Evolutionary conservation across 805 yeast genomes (phyloP).

Genomic region (Babjeviella inositovora): DNA sequence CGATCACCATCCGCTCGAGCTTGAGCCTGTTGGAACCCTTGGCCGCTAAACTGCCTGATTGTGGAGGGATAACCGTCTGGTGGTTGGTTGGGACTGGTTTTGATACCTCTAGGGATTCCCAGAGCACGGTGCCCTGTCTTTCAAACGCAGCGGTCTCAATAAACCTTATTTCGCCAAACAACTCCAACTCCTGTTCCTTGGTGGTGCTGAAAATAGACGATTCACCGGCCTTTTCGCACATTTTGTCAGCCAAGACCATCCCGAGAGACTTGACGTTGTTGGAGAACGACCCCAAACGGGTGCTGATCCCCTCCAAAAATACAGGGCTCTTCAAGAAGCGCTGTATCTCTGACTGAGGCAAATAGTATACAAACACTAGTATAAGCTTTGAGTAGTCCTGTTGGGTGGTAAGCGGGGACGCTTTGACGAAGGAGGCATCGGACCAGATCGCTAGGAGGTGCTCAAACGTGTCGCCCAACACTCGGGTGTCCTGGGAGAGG

Average conservation of each 20-base stretch:
- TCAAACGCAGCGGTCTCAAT: constrained; percentile 13
- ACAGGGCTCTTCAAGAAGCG: no score
- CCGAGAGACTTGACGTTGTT: constrained; percentile 31
- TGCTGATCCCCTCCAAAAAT: constrained; percentile 35
- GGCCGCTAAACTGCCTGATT: constrained; percentile 1
- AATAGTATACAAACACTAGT: no score
- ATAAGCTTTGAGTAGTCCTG: no score
- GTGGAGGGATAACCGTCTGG: constrained; percentile 1
- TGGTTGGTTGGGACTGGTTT: constrained; percentile 4
- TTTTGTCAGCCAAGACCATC: constrained; percentile 36
- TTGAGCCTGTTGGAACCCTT: not conserved
- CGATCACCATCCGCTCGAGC: constrained; percentile 6
- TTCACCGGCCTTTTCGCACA: constrained; percentile 18
- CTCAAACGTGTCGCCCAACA: no score
- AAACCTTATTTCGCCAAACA: constrained; percentile 9
- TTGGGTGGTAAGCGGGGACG: no score
- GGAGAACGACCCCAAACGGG: constrained; percentile 33
- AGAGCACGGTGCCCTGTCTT: constrained; percentile 8
- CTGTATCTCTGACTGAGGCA: no score
- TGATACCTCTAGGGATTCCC: constrained; percentile 6
- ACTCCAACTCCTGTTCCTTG: no score
- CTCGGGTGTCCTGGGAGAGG: no score
- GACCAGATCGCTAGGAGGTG: no score
- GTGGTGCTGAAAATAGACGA: constrained; percentile 10
- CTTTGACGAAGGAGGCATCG: no score